Conservation (phyloP, 768 basidiomycete species). For the Hygrophorus pudorinus region DNA sequence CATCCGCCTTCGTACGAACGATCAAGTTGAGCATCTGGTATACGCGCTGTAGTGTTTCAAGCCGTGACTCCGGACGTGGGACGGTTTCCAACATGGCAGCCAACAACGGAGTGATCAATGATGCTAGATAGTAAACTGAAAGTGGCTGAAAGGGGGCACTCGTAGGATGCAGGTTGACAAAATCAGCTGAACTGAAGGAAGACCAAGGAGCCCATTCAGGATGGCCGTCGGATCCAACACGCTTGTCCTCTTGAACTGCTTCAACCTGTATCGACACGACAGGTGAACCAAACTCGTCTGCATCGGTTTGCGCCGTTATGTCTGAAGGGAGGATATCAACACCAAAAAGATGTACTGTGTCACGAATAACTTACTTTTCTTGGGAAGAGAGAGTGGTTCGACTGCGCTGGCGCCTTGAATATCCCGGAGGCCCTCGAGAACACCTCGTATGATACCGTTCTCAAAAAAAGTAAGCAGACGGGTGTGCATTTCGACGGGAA, state of each 20-base stretch:
- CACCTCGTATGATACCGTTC: conserved; percentile 41
- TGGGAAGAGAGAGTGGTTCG: neutral
- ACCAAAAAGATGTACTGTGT: neutral
- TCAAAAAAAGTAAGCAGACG: conserved; percentile 65
- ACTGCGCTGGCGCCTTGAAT: conserved; percentile 18
- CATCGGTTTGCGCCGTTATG: neutral
- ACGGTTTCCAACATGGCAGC: conserved; percentile 46
- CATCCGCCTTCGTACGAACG: conserved; percentile 50
- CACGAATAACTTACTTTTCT: neutral
- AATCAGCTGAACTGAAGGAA: conserved; percentile 7
- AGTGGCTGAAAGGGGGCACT: conserved; percentile 48
- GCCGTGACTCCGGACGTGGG: conserved; percentile 16
- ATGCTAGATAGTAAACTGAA: conserved; percentile 47
- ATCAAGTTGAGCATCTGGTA: conserved; percentile 46
- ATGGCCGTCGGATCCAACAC: conserved; percentile 7
- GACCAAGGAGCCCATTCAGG: conserved; percentile 22
- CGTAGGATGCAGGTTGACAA: conserved; percentile 31
- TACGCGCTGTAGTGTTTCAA: conserved; percentile 36
- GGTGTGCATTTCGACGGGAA: conserved; percentile 49
- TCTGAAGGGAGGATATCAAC: neutral
- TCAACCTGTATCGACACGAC: conserved; percentile 56
- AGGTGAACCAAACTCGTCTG: conserved; percentile 13
- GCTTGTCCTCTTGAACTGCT: conserved; percentile 25
- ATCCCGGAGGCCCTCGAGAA: conserved; percentile 37
- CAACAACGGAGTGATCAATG: conserved; percentile 54